Base-by-base conservation (phyloP, 805 yeast genomes). In the Cyberlindnera sargentensis region DNA sequence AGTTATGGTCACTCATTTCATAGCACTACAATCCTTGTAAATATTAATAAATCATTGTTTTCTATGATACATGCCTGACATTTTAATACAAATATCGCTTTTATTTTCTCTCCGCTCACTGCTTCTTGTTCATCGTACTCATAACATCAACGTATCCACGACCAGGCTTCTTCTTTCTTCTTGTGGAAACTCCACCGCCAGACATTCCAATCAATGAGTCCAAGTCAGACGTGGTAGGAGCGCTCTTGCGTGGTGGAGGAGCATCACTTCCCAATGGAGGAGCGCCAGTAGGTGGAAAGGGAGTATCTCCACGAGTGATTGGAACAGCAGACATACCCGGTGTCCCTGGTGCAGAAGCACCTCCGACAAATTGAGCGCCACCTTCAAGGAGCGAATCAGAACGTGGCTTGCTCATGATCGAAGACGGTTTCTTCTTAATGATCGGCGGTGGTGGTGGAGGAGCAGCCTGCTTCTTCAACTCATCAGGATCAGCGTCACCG, bases 71-170 rank as follows among this genome's bases (percentile, higher is more conserved):
- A 39, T 25, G 29, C 11, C 27, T 28, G 20, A 15, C 30, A 9
- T 28, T 6, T 9, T 28, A 28, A 28, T 28, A 28, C 9, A 28
- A 7, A 38, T 26, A 27, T 28, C 34, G 6, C 35, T 31, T 38
- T 31, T 38, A 24, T 15, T 15, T 4, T 20, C 25, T n/a, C 10
- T 23, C n/a, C 24, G 8, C 24, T 37, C 39, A 34, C 32, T 42
- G 33, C 36, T 42, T 27, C 26, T 27, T 33, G n/a, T 28, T 25
- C 43, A 39, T 33, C 23, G 37, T 36, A 33, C 45, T 30, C 82
- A 82, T 76, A 6, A 82, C 82, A 59, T 82, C 84, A 37, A 82
- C 86, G 55, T 82, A 82, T 8, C 82, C 82, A 55, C 83, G 70
- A 41, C 72, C 73, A 8, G 67, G 59, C 47, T 67, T 71, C 54